Conservation (phyloP, 1,284 basidiomycete genomes). For the Xanthoconium separans region DNA sequence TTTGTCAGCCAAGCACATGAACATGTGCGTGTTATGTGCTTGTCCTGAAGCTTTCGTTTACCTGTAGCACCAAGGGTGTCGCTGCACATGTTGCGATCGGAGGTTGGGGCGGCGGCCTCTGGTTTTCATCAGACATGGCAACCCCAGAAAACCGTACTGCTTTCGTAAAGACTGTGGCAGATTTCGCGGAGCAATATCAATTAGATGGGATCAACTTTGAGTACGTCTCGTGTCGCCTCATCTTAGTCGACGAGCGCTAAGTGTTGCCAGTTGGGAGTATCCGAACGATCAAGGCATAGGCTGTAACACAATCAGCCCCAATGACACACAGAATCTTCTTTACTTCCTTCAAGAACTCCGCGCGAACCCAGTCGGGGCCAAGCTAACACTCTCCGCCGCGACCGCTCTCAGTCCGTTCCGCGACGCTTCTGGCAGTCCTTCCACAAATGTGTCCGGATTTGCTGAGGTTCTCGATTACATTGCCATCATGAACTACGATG, state of each 20-base stretch:
- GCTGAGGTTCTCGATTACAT: conserved; percentile 56
- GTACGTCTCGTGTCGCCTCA: conserved; percentile 9
- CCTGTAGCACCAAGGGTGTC: conserved; percentile 44
- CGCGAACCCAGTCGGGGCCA: conserved; percentile 36
- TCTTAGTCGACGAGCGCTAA: conserved; percentile 3
- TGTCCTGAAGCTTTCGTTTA: background rate
- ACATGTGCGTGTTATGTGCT: conserved; percentile 33
- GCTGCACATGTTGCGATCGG: conserved; percentile 77
- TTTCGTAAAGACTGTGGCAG: conserved; percentile 67
- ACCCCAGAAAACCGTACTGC: conserved; percentile 55
- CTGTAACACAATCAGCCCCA: conserved; percentile 42
- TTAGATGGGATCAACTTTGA: conserved; percentile 31
- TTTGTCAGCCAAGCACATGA: conserved; percentile 52
- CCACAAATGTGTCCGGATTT: conserved; percentile 50
- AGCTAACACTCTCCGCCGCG: conserved; percentile 59
- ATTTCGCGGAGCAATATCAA: conserved; percentile 56
- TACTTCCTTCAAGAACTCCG: conserved; percentile 51
- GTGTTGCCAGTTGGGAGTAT: conserved; percentile 47
- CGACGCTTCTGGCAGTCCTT: conserved; percentile 49
- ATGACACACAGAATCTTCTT: conserved; percentile 47
- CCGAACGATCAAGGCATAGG: conserved; percentile 45
- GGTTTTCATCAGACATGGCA: conserved; percentile 69
- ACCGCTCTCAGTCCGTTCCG: conserved; percentile 56
- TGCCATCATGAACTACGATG: conserved; percentile 73
- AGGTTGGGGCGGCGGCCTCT: conserved; percentile 76